A percentile compares a stretch with the other conserved stretches of the same genome.
These are phyloP conservation scores for Salicornia ramosissima DNA, from an alignment of 148 eudicot species.

Conservation along the genomic window DNA sequence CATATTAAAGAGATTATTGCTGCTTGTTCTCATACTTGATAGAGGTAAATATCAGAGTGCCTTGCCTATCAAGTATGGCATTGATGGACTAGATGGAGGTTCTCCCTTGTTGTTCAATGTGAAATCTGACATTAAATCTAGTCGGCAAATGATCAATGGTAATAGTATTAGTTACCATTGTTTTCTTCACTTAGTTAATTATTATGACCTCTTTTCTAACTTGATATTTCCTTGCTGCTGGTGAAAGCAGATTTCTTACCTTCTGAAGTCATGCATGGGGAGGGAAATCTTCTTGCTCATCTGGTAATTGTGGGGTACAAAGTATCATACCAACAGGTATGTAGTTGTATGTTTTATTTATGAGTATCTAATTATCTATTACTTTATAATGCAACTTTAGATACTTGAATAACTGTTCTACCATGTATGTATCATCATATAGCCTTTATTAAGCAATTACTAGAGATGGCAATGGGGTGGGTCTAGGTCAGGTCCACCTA, in stretches of 20 bases:
- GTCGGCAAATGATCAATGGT: conserved; percentile 75
- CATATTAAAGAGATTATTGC: conserved; percentile 76
- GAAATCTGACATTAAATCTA: conserved; percentile 63
- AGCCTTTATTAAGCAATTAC: neutral
- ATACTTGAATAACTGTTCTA: neutral
- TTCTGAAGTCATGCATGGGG: conserved; percentile 93
- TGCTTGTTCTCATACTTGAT: conserved; percentile 86
- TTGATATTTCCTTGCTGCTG: conserved; percentile 23
- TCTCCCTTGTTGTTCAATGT: conserved; percentile 80
- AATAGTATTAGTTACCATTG: conserved; percentile 5
- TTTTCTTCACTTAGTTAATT: conserved; percentile 14
- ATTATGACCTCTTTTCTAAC: conserved; percentile 1
- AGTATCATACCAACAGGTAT: conserved; percentile 82
- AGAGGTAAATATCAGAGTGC: conserved; percentile 70
- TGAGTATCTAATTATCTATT: neutral
- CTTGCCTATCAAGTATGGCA: conserved; percentile 81
- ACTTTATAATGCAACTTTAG: neutral
- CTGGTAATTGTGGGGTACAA: conserved; percentile 78
- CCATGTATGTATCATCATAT: neutral
- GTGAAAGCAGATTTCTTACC: conserved; percentile 58
- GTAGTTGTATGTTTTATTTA: conserved; percentile 2
- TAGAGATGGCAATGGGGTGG: too few species aligned
- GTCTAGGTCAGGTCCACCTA: too few species aligned
- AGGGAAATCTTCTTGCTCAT: conserved; percentile 91
- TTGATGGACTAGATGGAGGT: conserved; percentile 97